phyloP scores from a whole-genome alignment of 2,329 filamentous ascomycete species.

The Fusarium sp. region DNA sequence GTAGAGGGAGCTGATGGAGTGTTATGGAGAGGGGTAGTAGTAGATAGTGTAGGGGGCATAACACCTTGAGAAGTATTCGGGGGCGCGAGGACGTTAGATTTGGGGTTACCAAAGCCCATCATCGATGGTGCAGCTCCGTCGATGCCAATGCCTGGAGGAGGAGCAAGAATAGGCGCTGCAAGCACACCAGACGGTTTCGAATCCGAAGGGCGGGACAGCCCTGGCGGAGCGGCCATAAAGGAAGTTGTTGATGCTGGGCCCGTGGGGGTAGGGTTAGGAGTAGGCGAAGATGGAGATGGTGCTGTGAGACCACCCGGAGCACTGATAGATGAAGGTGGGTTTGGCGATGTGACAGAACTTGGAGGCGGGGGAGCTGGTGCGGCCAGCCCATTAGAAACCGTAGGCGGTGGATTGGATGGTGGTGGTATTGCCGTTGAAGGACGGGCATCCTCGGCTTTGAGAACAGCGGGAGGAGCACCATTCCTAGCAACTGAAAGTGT shows the following conservation, averaged over 20 bases:
- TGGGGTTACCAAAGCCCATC: constrained; percentile 51
- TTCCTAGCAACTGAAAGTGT: constrained; percentile 7
- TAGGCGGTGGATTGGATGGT: constrained; percentile 40
- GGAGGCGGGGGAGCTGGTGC: constrained; percentile 34
- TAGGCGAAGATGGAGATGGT: constrained; percentile 28
- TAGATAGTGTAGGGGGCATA: constrained; percentile 37
- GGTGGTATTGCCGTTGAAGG: constrained; percentile 42
- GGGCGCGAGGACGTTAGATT: constrained; percentile 61
- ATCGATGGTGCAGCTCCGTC: constrained; percentile 46
- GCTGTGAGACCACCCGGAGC: constrained; percentile 41
- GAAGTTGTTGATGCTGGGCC: constrained; percentile 22
- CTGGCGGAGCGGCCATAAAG: constrained; percentile 41
- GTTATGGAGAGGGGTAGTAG: constrained; percentile 37
- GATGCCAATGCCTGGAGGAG: constrained; percentile 52
- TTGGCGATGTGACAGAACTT: constrained; percentile 30
- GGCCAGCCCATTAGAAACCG: constrained; percentile 38
- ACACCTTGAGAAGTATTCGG: constrained; percentile 57
- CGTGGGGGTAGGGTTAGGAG: constrained; percentile 4
- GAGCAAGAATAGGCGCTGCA: constrained; percentile 56
- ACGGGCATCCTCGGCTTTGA: constrained; percentile 30
- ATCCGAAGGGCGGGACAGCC: constrained; percentile 45
- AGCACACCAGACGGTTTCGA: constrained; percentile 53
- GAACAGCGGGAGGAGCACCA: background rate
- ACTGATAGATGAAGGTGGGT: background rate
- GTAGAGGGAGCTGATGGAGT: constrained; percentile 18